These are phyloP conservation scores for Paramecium caudatum DNA, from an alignment of 73 alveolate species.

Conservation along the genomic window DNA sequence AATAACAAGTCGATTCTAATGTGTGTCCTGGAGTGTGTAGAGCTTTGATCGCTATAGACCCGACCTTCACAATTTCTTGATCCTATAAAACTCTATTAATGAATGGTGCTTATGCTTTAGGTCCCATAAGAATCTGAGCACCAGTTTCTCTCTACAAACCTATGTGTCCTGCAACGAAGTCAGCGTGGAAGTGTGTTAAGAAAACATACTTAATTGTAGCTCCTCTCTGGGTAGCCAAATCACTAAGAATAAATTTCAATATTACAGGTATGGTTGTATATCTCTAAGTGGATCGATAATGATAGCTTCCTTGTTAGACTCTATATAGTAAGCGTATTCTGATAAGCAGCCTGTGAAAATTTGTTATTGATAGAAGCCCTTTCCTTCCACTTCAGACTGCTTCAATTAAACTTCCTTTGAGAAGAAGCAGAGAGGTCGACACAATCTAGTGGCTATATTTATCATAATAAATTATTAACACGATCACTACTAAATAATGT, in stretches of 20 bases:
- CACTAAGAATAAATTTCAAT: background rate
- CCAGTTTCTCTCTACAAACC: conserved; percentile 72
- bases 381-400: conserved; percentile 30
- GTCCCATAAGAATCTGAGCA: conserved; percentile 75
- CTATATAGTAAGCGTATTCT: conserved; percentile 75
- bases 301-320: conserved; percentile 74
- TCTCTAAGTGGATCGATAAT: conserved; percentile 80
- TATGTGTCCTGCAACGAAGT: conserved; percentile 77
- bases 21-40: conserved; percentile 88
- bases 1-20: conserved; percentile 82
- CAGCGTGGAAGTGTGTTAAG: conserved; percentile 80
- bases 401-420: conserved; percentile 53
- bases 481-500: too few relatives aligned
- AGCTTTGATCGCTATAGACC: conserved; percentile 68
- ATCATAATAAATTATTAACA: conserved; percentile 1
- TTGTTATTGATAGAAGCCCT: conserved; percentile 70
- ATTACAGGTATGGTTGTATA: conserved; percentile 70
- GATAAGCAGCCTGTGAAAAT: conserved; percentile 79
- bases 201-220: conserved; percentile 74
- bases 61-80: conserved; percentile 65
- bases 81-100: conserved; percentile 67
- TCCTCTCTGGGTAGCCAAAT: conserved; percentile 72
- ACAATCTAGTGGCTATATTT: background rate
- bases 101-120: conserved; percentile 72
- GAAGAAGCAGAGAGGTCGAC: background rate